Base-by-base conservation (phyloP, 257 asterid genomes). In the Rauvolfia tetraphylla region DNA sequence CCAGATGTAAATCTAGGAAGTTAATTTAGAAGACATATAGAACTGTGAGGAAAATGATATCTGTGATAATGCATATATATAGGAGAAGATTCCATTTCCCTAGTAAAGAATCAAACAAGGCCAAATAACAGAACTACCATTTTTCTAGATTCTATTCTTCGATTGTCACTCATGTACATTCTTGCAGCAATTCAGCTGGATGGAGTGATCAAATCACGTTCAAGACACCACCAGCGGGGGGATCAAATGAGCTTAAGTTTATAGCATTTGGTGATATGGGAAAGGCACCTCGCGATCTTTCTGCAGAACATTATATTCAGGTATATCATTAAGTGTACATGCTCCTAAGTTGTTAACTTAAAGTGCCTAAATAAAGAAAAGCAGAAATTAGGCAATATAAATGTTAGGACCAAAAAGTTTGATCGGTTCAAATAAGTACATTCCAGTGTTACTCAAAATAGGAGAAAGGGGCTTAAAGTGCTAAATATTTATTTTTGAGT, bases 241-340 rank as follows among this genome's bases (percentile, higher is more conserved):
- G 97, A 79, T 74, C 91, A n/a, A 70, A 86, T 59, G 93, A 86
- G 61, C 79, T 93, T 29, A 82, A 54, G 48, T 89, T 92, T 74
- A 79, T 92, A 76, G 90, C 97, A 61, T 93, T 74, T 78, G 98
- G 97, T 34, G 98, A 93, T 48, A 93, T 93, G 98, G 98, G 98
- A 23, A 93, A 92, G 80, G 86, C 97, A 27, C 97, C 98, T 33
- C 91, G 87, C 15, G 98, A 93, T 84, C 71, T 82, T 56, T 90
- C 98, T 15, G 58, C 49, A 0, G 98, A 93, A 78, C 98, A 93
- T 83, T 93, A 79, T 79, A 92, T 87, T 49, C 98, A 93, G 90
- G 97, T 90, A 83, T 49, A 22, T 15, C 17, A 20, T n/a, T 36
- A 36, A 48, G 14, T 18, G 25, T 66, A 17, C 4, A 39, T 2